Evolutionary conservation across 176 grass and related monocot genomes (phyloP).

Genomic region (sorghum (Sorghum bicolor)): DNA sequence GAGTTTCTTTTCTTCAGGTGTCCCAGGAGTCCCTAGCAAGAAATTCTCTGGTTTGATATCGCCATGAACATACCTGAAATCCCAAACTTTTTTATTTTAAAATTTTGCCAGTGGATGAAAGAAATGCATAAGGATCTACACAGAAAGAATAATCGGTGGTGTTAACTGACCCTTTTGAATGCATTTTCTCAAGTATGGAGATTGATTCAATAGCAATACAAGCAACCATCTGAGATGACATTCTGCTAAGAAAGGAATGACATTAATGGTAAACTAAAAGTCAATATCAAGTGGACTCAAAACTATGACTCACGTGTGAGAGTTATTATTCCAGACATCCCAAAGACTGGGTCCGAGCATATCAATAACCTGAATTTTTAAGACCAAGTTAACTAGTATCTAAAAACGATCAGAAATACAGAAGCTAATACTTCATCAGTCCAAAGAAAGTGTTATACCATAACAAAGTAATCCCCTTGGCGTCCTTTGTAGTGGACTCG

Average conservation of each 20-base stretch:
- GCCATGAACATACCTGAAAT: conserved; percentile 88
- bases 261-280: conserved; percentile 30
- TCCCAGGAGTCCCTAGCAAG: conserved; percentile 86
- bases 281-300: conserved; percentile 3
- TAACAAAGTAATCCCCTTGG: conserved; percentile 94
- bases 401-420: conserved; percentile 21
- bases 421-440: not conserved
- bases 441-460: conserved; percentile 52
- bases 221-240: conserved; percentile 97
- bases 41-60: conserved; percentile 99
- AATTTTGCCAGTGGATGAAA: not conserved
- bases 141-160: conserved; percentile 6
- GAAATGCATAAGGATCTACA: conserved; percentile 7
- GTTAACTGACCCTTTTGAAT: conserved; percentile 86
- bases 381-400: conserved; percentile 38
- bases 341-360: conserved; percentile 94
- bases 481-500: conserved; percentile 94
- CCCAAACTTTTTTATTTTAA: conserved; percentile 5
- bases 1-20: conserved; percentile 88
- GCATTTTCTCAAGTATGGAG: conserved; percentile 95
- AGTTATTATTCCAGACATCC: conserved; percentile 94
- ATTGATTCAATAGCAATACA: conserved; percentile 98
- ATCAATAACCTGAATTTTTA: conserved; percentile 88
- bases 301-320: conserved; percentile 68
- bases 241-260: conserved; percentile 47